These are phyloP conservation scores for Sonneratia alba DNA, from an alignment of 345 rosid genomes.

Conservation along the genomic window DNA sequence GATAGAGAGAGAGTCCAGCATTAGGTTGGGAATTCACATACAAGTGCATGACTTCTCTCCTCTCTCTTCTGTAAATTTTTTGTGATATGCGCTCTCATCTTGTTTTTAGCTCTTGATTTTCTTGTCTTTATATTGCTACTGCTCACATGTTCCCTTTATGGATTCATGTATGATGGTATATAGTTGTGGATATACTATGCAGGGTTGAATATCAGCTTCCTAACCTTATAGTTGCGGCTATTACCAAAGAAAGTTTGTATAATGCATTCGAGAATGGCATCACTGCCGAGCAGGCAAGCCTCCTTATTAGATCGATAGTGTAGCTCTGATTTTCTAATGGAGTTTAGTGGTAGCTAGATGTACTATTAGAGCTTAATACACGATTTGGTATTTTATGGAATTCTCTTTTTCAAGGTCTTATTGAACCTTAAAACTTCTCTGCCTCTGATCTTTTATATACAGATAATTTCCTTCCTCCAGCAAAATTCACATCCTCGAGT, in stretches of 20 bases:
- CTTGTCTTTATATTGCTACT: background rate
- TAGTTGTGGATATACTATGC: slow-evolving; percentile 14
- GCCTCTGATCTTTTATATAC: slow-evolving; percentile 6
- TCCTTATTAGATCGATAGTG: background rate
- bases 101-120: background rate
- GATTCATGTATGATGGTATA: background rate
- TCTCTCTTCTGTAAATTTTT: background rate
- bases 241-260: slow-evolving; percentile 85
- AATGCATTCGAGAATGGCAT: slow-evolving; percentile 91
- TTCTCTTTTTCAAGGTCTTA: background rate
- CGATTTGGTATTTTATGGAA: background rate
- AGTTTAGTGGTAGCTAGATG: background rate
- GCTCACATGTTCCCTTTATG: background rate
- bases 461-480: slow-evolving; percentile 80
- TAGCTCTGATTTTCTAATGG: background rate
- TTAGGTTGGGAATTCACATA: background rate
- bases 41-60: background rate
- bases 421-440: background rate
- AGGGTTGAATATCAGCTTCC: slow-evolving; percentile 97
- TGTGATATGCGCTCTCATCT: background rate
- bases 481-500: slow-evolving; percentile 91
- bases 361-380: background rate
- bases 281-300: slow-evolving; percentile 65
- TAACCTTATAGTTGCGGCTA: slow-evolving; percentile 81
- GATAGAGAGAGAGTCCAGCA: background rate